phyloP scores from a whole-genome alignment of 345 rosid species.

The Brassica carinata region DNA sequence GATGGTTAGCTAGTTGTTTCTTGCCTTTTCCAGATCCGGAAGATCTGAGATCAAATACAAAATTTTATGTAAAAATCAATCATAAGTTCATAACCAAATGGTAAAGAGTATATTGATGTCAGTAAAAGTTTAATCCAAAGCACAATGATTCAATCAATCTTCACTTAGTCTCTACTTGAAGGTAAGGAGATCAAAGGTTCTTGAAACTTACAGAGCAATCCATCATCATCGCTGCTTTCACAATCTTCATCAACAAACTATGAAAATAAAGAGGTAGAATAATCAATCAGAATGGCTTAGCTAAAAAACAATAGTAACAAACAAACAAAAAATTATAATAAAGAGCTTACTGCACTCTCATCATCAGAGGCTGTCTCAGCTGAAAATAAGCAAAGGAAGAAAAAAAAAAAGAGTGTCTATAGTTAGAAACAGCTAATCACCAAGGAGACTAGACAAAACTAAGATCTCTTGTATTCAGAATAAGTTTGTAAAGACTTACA shows the following conservation, averaged over 20 bases:
- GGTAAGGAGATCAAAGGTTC: slow-evolving; percentile 14
- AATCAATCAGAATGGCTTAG: not conserved
- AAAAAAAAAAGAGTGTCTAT: not conserved
- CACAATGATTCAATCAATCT: not conserved
- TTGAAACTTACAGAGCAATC: slow-evolving; percentile 87
- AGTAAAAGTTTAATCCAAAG: not conserved
- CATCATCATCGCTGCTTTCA: slow-evolving; percentile 86
- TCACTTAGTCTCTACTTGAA: not conserved
- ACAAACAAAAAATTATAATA: not conserved
- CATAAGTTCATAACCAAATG: not conserved
- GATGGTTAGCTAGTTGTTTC: slow-evolving; percentile 44
- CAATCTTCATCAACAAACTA: slow-evolving; percentile 63
- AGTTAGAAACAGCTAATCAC: not conserved
- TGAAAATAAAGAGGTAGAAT: slow-evolving; percentile 23
- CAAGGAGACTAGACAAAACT: not conserved
- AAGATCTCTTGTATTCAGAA: not conserved
- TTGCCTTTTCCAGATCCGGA: slow-evolving; percentile 95
- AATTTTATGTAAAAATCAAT: not conserved
- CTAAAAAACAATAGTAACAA: not conserved
- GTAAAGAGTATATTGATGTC: not conserved
- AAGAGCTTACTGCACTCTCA: slow-evolving; percentile 54
- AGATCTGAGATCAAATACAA: slow-evolving; percentile 60
- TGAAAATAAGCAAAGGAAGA: slow-evolving; percentile 26
- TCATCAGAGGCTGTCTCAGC: slow-evolving; percentile 74
- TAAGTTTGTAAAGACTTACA: slow-evolving; percentile 52